Base-by-base conservation (phyloP, 768 basidiomycete genomes). In the Leucosporidium scottii region DNA sequence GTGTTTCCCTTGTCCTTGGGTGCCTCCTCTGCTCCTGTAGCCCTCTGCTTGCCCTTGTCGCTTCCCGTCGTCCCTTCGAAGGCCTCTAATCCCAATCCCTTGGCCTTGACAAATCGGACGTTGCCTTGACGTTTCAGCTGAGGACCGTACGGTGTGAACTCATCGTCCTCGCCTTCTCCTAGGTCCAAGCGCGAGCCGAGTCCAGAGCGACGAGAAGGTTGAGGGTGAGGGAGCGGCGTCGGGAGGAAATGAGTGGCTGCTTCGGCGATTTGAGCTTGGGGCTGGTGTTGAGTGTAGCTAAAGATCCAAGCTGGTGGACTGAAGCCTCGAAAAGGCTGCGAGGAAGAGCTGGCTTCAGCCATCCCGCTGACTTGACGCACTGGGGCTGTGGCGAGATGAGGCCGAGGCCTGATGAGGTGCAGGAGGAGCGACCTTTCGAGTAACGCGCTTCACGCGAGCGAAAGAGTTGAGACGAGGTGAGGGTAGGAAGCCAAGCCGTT, bases 31-130 rank as follows among this genome's bases (percentile, higher is more conserved):
- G 54, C 56, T 30, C 27, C 58, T 27, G 7, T 4, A 10, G 28
- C 34, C 21, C 61, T 20, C 56, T 23, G 51, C 44, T 63, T 55
- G 3, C 53, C 39, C 36, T 63, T 53, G 44, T 31, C 51, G 25
- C 7, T 47, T 13, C 20, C 58, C 1, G 8, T 9, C 4, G 3
- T n/a, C 4, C 17, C 28, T 9, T 31, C 9, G 6, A 30, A 31
- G 2, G 36, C 44, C 21, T 28, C 17, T 25, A 12, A 20, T 27
- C 25, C 62, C 69, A 20, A 23, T 57, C 39, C 50, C 58, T 31
- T 64, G 53, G 28, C 67, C 64, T 87, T 86, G 2, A 89, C 81
- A 36, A 89, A 77, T 0, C 87, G 23, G 1, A 58, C 57, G 57
- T 58, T 58, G 23, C 57, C 57, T 23, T 36, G 20, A 6, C 57